Percentiles rank a stretch among this genome's conserved stretches.
Conservation (phyloP, 2,329 filamentous ascomycete species). For the Phaeosphaeriaceae sp. region DNA sequence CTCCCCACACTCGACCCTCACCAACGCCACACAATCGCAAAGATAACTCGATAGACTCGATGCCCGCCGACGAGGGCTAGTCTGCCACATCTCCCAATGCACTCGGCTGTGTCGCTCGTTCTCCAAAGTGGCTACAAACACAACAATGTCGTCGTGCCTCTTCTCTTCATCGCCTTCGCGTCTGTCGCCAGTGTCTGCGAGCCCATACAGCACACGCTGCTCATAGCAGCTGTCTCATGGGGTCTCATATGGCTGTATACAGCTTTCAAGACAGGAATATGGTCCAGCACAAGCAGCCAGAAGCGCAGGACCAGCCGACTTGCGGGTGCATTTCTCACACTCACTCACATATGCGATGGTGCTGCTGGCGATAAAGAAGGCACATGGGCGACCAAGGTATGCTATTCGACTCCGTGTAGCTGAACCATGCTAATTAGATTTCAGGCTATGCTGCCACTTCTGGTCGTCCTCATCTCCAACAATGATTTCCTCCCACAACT, state of each 20-base stretch:
- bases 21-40: background rate
- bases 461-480: slow-evolving; percentile 40
- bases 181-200: slow-evolving; percentile 43
- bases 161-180: slow-evolving; percentile 45
- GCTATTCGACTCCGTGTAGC: background rate
- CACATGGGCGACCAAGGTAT: slow-evolving; percentile 56
- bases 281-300: slow-evolving; percentile 31
- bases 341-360: slow-evolving; percentile 54
- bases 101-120: slow-evolving; percentile 38
- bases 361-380: slow-evolving; percentile 52
- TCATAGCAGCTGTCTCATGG: slow-evolving; percentile 54
- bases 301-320: slow-evolving; percentile 45
- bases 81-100: slow-evolving; percentile 45
- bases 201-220: slow-evolving; percentile 50
- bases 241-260: slow-evolving; percentile 46
- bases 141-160: slow-evolving; percentile 40
- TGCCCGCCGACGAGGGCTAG: slow-evolving; percentile 44
- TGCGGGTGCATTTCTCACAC: slow-evolving; percentile 51
- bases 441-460: slow-evolving; percentile 46
- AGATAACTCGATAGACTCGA: slow-evolving; percentile 22
- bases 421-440: slow-evolving; percentile 4
- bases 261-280: slow-evolving; percentile 41
- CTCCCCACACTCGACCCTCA: background rate
- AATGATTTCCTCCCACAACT: slow-evolving; percentile 33
- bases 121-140: slow-evolving; percentile 42